Evolutionary conservation across 805 yeast genomes (phyloP).

Genomic region (Groenewaldozyma tartarivorans): DNA sequence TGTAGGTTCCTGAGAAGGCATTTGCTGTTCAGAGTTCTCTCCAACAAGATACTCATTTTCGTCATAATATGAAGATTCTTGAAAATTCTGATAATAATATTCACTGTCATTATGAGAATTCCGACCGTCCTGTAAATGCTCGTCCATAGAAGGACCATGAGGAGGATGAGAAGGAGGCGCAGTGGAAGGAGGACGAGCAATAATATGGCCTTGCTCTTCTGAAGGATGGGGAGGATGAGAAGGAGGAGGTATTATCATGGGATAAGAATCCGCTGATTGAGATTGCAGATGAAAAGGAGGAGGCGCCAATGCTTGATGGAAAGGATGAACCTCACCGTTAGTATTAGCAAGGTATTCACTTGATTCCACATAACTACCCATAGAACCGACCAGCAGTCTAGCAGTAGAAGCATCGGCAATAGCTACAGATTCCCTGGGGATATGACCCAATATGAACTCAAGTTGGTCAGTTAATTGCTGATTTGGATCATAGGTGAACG

Average conservation of each 20-base stretch:
- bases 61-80: not conserved
- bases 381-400: slow-evolving; percentile 1
- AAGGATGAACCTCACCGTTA: not conserved
- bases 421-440: slow-evolving; percentile 23
- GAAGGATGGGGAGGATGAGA: slow-evolving; percentile 3
- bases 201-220: not conserved
- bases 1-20: not conserved
- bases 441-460: slow-evolving; percentile 17
- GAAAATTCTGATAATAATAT: not conserved
- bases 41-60: too few species aligned
- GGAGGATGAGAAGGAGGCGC: slow-evolving; percentile 4
- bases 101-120: not conserved
- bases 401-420: slow-evolving; percentile 24
- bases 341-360: not conserved
- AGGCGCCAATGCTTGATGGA: slow-evolving; percentile 1
- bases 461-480: slow-evolving; percentile 30
- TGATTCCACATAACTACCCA: not conserved
- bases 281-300: slow-evolving; percentile 3
- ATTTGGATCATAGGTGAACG: slow-evolving; percentile 52
- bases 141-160: not conserved
- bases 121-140: not conserved
- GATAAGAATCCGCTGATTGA: slow-evolving; percentile 1
- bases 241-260: not conserved
- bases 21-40: not conserved
- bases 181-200: too few species aligned